Base-by-base conservation (phyloP, 2,329 filamentous ascomycete genomes). In the Alternaria ventricosa region DNA sequence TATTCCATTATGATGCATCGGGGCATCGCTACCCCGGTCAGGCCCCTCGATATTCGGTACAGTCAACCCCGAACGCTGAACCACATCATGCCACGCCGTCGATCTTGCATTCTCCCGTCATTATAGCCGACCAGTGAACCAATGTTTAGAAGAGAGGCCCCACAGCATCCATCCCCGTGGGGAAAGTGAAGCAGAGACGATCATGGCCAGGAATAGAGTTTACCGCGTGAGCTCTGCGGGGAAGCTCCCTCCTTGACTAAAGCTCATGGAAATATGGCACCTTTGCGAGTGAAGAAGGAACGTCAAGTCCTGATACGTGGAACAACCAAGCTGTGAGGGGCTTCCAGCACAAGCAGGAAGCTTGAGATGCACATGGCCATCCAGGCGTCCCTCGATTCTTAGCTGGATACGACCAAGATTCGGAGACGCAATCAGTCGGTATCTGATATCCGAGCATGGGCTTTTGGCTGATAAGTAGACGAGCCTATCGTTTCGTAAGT, bases 11-110 rank as follows among this genome's bases (percentile, higher is more conserved):
- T 59, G 55, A 47, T 41, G 50, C 59, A 47, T 70, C 65, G 65
- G 68, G 30, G 15, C 51, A 61, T 53, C 43, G 45, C 30, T 47
- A 54, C 57, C 51, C 61, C 61, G 61, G 51, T 50, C 36, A 25
- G 23, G 18, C 55, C 54, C 60, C 61, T 65, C 55, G 23, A 47
- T 47, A 3, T 44, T 71, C 70, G 70, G 70, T 43, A 10, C 18
- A 61, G 30, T 49, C 36, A 50, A 44, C 20, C 25, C 66, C 60
- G 57, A 68, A 47, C 28, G 30, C 27, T 59, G 55, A 57, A 59
- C 51, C 44, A 59, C 25, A 30, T 10, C 44, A 25, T 56, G 13
- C 11, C 10, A 47, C 33, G 27, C 18, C 12, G 59, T 60, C 61
- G 61, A 65, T 69, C 61, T 45, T 60, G 50, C 25, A 45, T 53